Evolutionary conservation across 805 yeast genomes (phyloP).

Genomic region (Wickerhamomyces bisporus): DNA sequence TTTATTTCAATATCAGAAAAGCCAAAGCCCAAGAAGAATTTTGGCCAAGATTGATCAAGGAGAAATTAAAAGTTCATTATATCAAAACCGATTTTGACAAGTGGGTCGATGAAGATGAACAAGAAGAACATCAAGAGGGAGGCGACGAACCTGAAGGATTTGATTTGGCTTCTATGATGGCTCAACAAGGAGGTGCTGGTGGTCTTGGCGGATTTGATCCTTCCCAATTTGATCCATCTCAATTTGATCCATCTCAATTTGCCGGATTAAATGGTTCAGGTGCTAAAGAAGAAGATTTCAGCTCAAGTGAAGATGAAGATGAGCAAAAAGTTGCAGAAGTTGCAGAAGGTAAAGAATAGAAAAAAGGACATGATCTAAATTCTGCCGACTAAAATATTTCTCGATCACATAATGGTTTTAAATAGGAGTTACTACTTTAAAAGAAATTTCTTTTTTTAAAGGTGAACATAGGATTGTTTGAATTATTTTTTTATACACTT

Average conservation of each 20-base stretch:
- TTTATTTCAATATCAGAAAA: slow-evolving; percentile 66
- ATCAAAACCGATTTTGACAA: slow-evolving; percentile 93
- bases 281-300: slow-evolving; percentile 23
- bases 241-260: slow-evolving; percentile 17
- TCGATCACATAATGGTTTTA: too few species aligned
- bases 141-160: slow-evolving; percentile 27
- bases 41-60: slow-evolving; percentile 96
- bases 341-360: neutral
- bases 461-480: neutral
- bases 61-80: slow-evolving; percentile 70
- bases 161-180: slow-evolving; percentile 32
- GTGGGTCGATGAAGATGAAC: slow-evolving; percentile 99
- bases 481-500: neutral
- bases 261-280: slow-evolving; percentile 14
- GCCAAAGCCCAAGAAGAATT: slow-evolving; percentile 61
- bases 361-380: neutral
- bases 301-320: slow-evolving; percentile 29
- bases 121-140: slow-evolving; percentile 36
- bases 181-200: slow-evolving; percentile 33
- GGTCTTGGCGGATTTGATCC: slow-evolving; percentile 18
- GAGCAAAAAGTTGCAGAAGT: slow-evolving; percentile 8
- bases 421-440: too few species aligned
- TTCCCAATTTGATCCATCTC: slow-evolving; percentile 27
- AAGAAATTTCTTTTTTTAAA: too few species aligned
- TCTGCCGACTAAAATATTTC: neutral